Evolutionary conservation across 2,329 filamentous ascomycete genomes (phyloP).

Genomic region (Dactylonectria estremocensis): DNA sequence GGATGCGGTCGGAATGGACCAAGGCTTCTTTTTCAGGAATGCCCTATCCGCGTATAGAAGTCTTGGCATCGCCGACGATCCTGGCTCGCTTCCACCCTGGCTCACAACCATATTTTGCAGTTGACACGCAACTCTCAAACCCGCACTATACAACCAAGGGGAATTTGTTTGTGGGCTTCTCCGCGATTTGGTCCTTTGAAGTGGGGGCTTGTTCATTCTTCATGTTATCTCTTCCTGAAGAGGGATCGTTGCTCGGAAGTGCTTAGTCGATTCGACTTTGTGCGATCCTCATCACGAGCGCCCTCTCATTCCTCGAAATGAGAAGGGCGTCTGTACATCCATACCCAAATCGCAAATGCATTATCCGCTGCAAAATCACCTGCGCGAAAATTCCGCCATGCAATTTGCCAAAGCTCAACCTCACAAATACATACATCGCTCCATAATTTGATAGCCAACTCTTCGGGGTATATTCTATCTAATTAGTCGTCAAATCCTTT

Average conservation of each 20-base stretch:
- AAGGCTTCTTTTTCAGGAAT: neutral
- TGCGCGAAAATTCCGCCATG: neutral
- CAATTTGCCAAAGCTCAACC: no score
- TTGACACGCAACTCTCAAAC: neutral
- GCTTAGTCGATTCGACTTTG: neutral
- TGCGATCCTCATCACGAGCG: neutral
- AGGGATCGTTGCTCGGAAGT: neutral
- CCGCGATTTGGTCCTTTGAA: neutral
- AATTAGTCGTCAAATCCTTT: constrained; percentile 71
- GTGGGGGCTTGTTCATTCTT: neutral
- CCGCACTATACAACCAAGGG: neutral
- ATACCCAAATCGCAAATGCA: neutral
- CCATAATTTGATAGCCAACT: constrained; percentile 12
- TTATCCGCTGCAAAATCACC: neutral
- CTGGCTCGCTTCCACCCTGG: neutral
- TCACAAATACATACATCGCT: neutral
- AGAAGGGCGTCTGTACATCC: neutral
- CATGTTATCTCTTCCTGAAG: neutral
- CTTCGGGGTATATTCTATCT: constrained; percentile 48
- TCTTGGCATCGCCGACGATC: neutral
- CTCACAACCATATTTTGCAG: neutral
- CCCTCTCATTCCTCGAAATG: neutral
- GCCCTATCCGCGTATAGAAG: neutral
- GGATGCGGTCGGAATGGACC: neutral
- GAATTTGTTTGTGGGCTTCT: neutral